A percentile compares a stretch with the other conserved stretches of the same genome.
These are phyloP conservation scores for Brassica incana DNA, from an alignment of 345 rosid genomes.

Conservation along the genomic window DNA sequence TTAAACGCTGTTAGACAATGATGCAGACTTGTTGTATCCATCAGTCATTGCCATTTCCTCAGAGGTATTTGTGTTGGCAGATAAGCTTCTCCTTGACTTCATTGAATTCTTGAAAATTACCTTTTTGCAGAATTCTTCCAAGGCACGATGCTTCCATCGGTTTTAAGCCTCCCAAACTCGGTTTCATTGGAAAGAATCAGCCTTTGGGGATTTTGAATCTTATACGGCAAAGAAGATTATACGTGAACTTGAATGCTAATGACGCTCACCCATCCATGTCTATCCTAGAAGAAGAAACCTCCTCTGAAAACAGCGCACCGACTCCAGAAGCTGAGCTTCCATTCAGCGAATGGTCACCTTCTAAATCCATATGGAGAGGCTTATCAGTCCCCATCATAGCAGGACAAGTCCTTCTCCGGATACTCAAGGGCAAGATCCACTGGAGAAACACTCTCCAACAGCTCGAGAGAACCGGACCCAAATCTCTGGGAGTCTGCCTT, in stretches of 20 bases:
- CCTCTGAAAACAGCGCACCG: slow-evolving; percentile 26
- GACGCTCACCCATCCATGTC: slow-evolving; percentile 50
- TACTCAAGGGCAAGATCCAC: slow-evolving; percentile 62
- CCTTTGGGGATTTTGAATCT: slow-evolving; percentile 5
- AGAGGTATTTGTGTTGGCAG: slow-evolving; percentile 28
- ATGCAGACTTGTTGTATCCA: slow-evolving; percentile 40
- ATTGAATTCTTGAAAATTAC: neutral
- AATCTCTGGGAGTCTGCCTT: slow-evolving; percentile 79
- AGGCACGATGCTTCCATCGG: slow-evolving; percentile 31
- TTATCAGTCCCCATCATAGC: slow-evolving; percentile 63
- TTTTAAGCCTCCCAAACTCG: slow-evolving; percentile 25
- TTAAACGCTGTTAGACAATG: neutral
- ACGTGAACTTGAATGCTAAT: slow-evolving; percentile 45
- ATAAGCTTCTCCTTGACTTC: slow-evolving; percentile 13
- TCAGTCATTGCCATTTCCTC: slow-evolving; percentile 28
- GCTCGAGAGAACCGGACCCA: slow-evolving; percentile 82
- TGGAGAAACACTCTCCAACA: slow-evolving; percentile 80
- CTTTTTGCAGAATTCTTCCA: slow-evolving; percentile 37
- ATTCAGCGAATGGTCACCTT: slow-evolving; percentile 66
- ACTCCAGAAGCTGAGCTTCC: slow-evolving; percentile 44
- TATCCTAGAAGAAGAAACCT: slow-evolving; percentile 38
- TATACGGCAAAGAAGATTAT: slow-evolving; percentile 35
- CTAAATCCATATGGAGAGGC: slow-evolving; percentile 72
- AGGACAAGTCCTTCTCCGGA: slow-evolving; percentile 65
- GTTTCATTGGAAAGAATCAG: slow-evolving; percentile 15